Percentiles rank a stretch among this genome's conserved stretches.
phyloP scores from a whole-genome alignment of 148 eudicot genomes.

The Rhododendron kiyosumense region DNA sequence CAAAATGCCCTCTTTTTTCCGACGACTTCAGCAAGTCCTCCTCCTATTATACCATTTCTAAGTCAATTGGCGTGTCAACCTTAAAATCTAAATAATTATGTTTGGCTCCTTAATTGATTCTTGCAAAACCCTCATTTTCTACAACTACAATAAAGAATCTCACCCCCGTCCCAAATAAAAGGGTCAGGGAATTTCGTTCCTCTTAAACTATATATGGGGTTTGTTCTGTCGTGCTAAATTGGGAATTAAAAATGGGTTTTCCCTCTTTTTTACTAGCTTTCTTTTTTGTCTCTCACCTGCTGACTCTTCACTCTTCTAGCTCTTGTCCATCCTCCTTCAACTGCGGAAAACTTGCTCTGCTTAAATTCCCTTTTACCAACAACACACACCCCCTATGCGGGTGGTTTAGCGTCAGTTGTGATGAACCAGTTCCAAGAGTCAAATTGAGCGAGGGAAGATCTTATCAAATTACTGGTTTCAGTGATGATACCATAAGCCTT shows the following conservation, averaged over 20 bases:
- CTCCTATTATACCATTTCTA: not conserved
- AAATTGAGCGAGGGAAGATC: slow-evolving; percentile 8
- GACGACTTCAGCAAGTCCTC: not conserved
- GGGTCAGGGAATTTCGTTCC: too few relatives aligned
- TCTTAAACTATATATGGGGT: too few relatives aligned
- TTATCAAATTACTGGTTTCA: not conserved
- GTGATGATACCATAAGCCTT: not conserved
- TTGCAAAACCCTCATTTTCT: too few relatives aligned
- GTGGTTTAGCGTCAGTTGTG: slow-evolving; percentile 22
- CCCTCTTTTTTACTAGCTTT: too few relatives aligned
- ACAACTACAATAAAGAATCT: too few relatives aligned
- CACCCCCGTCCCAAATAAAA: too few relatives aligned
- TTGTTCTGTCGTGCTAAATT: not conserved
- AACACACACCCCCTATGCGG: slow-evolving; percentile 21
- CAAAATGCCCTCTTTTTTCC: not conserved
- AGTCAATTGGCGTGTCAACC: not conserved
- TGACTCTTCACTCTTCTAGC: too few relatives aligned
- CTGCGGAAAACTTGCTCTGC: slow-evolving; percentile 11
- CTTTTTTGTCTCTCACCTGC: too few relatives aligned
- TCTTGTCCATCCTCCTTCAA: slow-evolving; percentile 26
- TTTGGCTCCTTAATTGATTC: too few relatives aligned
- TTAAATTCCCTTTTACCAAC: slow-evolving; percentile 37
- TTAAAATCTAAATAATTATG: not conserved
- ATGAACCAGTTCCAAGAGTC: not conserved
- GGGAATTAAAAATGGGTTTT: not conserved